phyloP scores from a whole-genome alignment of 1,284 basidiomycete species.

The Marasmius fiardii region DNA sequence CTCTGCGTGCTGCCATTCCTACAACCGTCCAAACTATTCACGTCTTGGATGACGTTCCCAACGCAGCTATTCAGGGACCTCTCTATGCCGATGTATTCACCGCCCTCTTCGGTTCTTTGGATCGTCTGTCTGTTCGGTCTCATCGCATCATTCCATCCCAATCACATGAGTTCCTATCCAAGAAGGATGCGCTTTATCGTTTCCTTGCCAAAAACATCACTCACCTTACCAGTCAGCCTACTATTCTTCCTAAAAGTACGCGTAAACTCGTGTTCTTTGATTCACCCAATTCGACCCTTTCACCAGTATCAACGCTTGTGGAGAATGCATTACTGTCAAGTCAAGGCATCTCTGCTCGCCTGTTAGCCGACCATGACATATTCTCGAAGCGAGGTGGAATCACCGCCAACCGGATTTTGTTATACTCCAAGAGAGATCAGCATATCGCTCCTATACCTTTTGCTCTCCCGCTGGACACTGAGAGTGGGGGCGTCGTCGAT shows the following conservation, averaged over 20 bases:
- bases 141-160: conserved; percentile 58
- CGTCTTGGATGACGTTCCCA: conserved; percentile 74
- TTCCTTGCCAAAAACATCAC: conserved; percentile 39
- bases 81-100: conserved; percentile 76
- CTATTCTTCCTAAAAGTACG: conserved; percentile 24
- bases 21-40: conserved; percentile 53
- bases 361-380: conserved; percentile 63
- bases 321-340: conserved; percentile 56
- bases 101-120: conserved; percentile 44
- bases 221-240: conserved; percentile 17
- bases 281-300: conserved; percentile 49
- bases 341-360: conserved; percentile 48
- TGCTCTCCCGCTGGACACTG: conserved; percentile 47
- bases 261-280: conserved; percentile 67
- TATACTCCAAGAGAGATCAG: conserved; percentile 42
- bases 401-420: conserved; percentile 54
- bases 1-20: conserved; percentile 58
- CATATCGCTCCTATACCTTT: conserved; percentile 46
- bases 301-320: conserved; percentile 51
- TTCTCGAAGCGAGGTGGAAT: conserved; percentile 71
- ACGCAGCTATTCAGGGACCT: conserved; percentile 55
- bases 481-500: conserved; percentile 48
- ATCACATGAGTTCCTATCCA: conserved; percentile 49
- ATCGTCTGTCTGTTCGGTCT: conserved; percentile 45
- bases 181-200: conserved; percentile 39